Base-by-base conservation (phyloP, 2,329 filamentous ascomycete species). In the Aureobasidium leucospermi region DNA sequence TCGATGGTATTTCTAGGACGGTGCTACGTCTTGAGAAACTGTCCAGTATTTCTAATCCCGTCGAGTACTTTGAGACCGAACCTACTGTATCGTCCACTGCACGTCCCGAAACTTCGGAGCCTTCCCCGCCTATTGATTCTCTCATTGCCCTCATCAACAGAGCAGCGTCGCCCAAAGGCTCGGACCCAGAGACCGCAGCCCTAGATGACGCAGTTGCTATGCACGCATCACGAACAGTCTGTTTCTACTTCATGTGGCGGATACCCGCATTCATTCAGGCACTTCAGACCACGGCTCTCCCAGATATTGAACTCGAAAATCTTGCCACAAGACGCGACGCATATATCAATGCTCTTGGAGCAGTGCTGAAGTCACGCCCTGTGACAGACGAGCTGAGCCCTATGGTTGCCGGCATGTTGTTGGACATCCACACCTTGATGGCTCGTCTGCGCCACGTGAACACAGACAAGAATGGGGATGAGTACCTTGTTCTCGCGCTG, bases 181-280 rank as follows among this genome's bases (percentile, higher is more conserved):
- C 58, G 31, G 67, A 69, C 41, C 83, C 86, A 45, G 86, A 88
- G 13, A 80, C 86, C 29, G 88, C 91, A 63, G 85, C 85, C 45
- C 77, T 89, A 11, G 93, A 97, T 71, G 89, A 94, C 65, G 85
- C 89, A 64, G 79, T 94, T 45, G 85, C 90, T 6, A 79, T 84
- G 1, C 87, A 86, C 66, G 87, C 90, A 32, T 88, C 95, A 67
- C 87, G 88, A 64, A 81, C 86, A 1, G 80, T 88, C 53, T 81
- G 91, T 48, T 90, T 95, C 74, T 97, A 96, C 75, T 96, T 96
- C 70, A 90, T 96, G 85, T 99, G 94, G 94, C 93, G 94, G 70
- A 82, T 88, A 23, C 82, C 84, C 57, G 64, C 65, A 15, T 67
- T 78, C 46, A 64, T 67, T n/a, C 59, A 56, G 68, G 90, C 62